A percentile compares a stretch with the other conserved stretches of the same genome.
Evolutionary conservation across 768 basidiomycete genomes (phyloP).

Genomic region (Kwoniella europaea): DNA sequence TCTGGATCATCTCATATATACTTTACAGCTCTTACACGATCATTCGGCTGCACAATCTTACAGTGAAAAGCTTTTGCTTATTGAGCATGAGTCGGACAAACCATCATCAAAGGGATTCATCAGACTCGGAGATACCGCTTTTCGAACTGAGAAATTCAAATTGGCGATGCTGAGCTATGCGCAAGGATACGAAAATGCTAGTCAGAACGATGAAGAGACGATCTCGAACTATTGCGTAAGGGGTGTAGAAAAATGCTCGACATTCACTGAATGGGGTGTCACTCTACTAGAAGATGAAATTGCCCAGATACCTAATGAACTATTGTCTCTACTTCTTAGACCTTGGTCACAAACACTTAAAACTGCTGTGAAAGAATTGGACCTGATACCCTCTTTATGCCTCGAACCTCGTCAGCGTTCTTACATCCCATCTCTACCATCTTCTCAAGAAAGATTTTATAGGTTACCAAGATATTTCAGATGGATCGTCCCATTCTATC

Average conservation of each 20-base stretch:
- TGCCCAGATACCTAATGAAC: neutral
- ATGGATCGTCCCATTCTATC: neutral
- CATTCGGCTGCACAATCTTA: neutral
- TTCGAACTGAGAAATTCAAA: neutral
- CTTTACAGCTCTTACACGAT: neutral
- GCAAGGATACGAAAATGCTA: neutral
- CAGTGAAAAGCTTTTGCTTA: neutral
- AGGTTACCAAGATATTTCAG: neutral
- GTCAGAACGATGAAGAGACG: neutral
- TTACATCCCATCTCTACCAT: neutral
- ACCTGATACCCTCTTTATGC: neutral
- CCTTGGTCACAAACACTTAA: neutral
- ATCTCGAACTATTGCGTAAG: neutral
- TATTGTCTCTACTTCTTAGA: neutral
- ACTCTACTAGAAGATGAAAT: neutral
- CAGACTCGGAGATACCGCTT: neutral
- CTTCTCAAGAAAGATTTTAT: neutral
- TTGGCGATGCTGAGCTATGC: slow-evolving; percentile 2
- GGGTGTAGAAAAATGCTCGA: neutral
- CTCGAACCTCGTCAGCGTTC: neutral
- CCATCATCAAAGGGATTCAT: neutral
- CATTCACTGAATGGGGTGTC: neutral
- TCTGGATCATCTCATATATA: neutral
- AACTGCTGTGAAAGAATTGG: neutral
- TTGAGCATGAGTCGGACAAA: neutral